Evolutionary conservation across 2,329 filamentous ascomycete species (phyloP).

Genomic region (Phaeosphaeria sp.): DNA sequence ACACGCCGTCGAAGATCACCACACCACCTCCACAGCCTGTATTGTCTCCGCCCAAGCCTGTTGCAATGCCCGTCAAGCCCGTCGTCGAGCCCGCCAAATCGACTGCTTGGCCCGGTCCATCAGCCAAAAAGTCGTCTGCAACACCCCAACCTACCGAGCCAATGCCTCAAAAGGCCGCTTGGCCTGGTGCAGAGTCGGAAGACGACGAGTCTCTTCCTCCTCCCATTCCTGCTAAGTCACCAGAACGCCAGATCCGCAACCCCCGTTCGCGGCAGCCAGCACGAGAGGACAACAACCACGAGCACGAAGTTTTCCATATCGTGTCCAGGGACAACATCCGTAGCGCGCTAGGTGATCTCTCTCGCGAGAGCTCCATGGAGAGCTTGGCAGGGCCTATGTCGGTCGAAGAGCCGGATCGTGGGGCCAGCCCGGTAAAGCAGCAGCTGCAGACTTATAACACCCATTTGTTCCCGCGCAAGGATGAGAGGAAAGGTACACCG

Average conservation of each 20-base stretch:
- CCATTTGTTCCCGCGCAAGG: constrained; percentile 38
- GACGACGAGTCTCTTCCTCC: constrained; percentile 11
- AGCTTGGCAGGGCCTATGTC: constrained; percentile 12
- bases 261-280: constrained; percentile 6
- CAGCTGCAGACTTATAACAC: constrained; percentile 34
- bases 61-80: background rate
- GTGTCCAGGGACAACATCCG: constrained; percentile 46
- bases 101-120: background rate
- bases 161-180: constrained; percentile 4
- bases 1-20: background rate
- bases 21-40: background rate
- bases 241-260: constrained; percentile 11
- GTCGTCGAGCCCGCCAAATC: background rate
- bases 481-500: constrained; percentile 20
- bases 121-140: background rate
- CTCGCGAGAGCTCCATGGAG: constrained; percentile 28
- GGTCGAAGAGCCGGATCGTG: constrained; percentile 1
- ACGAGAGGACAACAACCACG: constrained; percentile 7
- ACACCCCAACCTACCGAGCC: background rate
- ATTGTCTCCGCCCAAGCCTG: background rate
- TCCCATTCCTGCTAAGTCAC: constrained; percentile 29
- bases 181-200: constrained; percentile 17
- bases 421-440: constrained; percentile 1
- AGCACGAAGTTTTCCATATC: constrained; percentile 26
- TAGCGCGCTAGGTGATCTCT: constrained; percentile 24